phyloP scores from a whole-genome alignment of 2,329 filamentous ascomycete genomes.

The Hymenoscyphus linearis region DNA sequence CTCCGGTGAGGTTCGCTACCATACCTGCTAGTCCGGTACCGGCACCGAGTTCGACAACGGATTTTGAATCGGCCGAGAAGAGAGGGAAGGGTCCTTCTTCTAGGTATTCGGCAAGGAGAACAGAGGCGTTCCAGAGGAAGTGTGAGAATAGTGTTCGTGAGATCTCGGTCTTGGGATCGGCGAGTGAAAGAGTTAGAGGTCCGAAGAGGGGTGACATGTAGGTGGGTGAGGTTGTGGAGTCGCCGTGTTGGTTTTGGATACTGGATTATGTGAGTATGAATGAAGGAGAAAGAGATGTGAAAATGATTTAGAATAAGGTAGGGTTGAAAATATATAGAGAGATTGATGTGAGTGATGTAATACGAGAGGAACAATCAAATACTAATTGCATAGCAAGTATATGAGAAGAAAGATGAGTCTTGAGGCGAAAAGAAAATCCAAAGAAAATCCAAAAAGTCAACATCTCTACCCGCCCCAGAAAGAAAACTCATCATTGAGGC shows the following conservation, averaged over 20 bases:
- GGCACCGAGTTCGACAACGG: conserved; percentile 61
- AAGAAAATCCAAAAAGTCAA: not conserved
- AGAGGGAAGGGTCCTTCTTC: conserved; percentile 35
- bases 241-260: conserved; percentile 60
- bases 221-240: conserved; percentile 48
- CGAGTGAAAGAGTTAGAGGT: conserved; percentile 22
- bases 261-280: conserved; percentile 29
- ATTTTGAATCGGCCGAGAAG: conserved; percentile 16
- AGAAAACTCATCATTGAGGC: no score
- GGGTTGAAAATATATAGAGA: no score
- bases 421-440: not conserved
- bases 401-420: not conserved
- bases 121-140: conserved; percentile 65
- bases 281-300: not conserved
- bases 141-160: conserved; percentile 62
- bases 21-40: conserved; percentile 54
- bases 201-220: conserved; percentile 48
- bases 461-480: not conserved
- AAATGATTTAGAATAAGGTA: not conserved
- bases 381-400: no score
- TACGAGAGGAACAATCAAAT: not conserved
- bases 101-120: conserved; percentile 51
- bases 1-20: conserved; percentile 44
- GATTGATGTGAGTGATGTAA: not conserved
- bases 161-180: conserved; percentile 44